phyloP scores from a whole-genome alignment of 169 alveolate species.

The Cryptosporidium ubiquitum region DNA sequence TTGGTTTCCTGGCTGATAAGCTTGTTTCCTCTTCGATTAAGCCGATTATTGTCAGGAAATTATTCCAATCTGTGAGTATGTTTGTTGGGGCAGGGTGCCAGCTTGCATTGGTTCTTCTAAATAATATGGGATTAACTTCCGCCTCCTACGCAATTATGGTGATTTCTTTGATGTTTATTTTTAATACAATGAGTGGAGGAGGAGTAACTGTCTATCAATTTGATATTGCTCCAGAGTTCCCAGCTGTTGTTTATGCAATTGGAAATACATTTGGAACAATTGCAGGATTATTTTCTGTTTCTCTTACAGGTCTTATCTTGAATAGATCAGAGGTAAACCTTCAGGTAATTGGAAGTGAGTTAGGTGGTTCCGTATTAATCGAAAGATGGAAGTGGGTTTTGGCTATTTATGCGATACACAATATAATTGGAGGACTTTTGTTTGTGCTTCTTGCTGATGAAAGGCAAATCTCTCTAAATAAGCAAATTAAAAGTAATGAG shows the following conservation, averaged over 20 bases:
- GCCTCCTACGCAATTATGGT: conserved; percentile 39
- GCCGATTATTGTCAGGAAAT: conserved; percentile 42
- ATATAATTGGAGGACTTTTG: conserved; percentile 49
- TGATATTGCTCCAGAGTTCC: conserved; percentile 65
- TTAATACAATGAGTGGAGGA: conserved; percentile 70
- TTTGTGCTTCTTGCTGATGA: conserved; percentile 46
- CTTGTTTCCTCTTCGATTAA: not conserved
- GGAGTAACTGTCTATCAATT: conserved; percentile 71
- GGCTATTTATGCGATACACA: conserved; percentile 49
- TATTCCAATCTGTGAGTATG: conserved; percentile 67
- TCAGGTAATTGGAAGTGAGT: not conserved
- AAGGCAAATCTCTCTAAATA: not conserved
- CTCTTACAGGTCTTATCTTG: conserved; percentile 62
- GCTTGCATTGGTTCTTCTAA: conserved; percentile 12
- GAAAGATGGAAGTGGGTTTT: conserved; percentile 59
- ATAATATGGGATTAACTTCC: conserved; percentile 1
- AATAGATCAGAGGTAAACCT: conserved; percentile 30
- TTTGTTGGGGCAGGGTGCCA: conserved; percentile 40
- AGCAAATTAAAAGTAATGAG: not conserved
- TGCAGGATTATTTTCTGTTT: conserved; percentile 65
- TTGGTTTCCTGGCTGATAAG: conserved; percentile 50
- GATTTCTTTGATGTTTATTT: conserved; percentile 58
- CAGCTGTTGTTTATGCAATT: conserved; percentile 65
- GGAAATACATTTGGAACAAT: conserved; percentile 69
- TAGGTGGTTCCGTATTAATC: not conserved